Conservation (phyloP, 2,329 filamentous ascomycete genomes). For the Gaeumannomyces sp. region DNA sequence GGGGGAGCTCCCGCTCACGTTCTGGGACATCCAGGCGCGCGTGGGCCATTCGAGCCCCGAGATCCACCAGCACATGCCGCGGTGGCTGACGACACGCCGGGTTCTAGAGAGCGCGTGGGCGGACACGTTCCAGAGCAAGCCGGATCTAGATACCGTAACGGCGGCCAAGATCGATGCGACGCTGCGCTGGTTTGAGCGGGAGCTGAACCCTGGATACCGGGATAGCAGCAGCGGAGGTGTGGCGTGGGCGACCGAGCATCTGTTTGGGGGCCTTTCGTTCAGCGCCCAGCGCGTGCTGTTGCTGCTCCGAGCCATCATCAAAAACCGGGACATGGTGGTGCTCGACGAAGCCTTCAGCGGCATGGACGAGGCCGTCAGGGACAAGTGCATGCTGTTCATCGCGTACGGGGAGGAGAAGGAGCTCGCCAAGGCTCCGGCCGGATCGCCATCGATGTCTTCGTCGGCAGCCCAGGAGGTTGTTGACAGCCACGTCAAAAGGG, state of each 20-base stretch:
- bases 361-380: slow-evolving; percentile 74
- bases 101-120: slow-evolving; percentile 84
- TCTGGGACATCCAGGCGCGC: slow-evolving; percentile 85
- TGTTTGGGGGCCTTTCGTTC: slow-evolving; percentile 72
- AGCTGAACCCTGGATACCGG: slow-evolving; percentile 54
- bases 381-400: slow-evolving; percentile 81
- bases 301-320: slow-evolving; percentile 75
- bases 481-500: slow-evolving; percentile 38
- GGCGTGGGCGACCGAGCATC: slow-evolving; percentile 58
- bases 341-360: slow-evolving; percentile 85
- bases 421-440: slow-evolving; percentile 17
- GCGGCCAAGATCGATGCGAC: slow-evolving; percentile 58
- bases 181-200: slow-evolving; percentile 70
- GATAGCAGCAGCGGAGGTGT: slow-evolving; percentile 13
- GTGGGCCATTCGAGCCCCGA: slow-evolving; percentile 94
- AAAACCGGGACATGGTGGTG: slow-evolving; percentile 74
- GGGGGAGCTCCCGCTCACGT: slow-evolving; percentile 64
- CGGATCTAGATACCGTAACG: slow-evolving; percentile 54
- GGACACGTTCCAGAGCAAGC: slow-evolving; percentile 72
- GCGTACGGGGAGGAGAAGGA: slow-evolving; percentile 52
- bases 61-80: slow-evolving; percentile 88
- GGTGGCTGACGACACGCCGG: slow-evolving; percentile 63
- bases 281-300: slow-evolving; percentile 78
- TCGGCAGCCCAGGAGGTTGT: slow-evolving; percentile 24
- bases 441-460: background rate